Conservation (phyloP, 2,329 filamentous ascomycete genomes). For the Hirsutella minnesotensis region DNA sequence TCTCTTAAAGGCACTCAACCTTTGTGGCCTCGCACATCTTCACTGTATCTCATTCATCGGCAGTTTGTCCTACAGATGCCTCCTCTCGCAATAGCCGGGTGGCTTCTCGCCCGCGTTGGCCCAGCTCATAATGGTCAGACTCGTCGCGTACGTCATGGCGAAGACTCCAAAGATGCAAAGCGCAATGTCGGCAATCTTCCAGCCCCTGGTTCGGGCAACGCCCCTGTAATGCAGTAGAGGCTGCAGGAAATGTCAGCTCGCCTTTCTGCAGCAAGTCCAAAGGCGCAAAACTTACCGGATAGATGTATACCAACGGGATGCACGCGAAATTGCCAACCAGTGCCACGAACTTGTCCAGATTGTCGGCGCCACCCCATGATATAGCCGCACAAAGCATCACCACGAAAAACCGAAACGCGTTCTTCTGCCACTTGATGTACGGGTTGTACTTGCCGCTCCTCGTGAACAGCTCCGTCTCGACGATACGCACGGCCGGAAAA, state of each 20-base stretch:
- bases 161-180: conserved; percentile 74
- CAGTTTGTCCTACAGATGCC: not conserved
- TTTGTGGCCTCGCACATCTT: no score
- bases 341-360: conserved; percentile 94
- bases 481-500: conserved; percentile 94
- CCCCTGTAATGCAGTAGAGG: conserved; percentile 81
- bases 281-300: conserved; percentile 59
- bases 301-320: conserved; percentile 93
- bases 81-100: conserved; percentile 44
- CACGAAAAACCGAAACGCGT: conserved; percentile 86
- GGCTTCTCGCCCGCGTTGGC: conserved; percentile 40
- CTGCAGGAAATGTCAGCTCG: conserved; percentile 35
- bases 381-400: conserved; percentile 78
- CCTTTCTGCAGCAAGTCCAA: not conserved
- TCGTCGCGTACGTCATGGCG: conserved; percentile 87
- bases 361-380: conserved; percentile 83
- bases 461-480: conserved; percentile 87
- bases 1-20: no score
- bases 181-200: conserved; percentile 59
- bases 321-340: conserved; percentile 96
- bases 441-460: conserved; percentile 95
- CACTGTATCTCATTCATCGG: no score
- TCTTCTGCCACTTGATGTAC: conserved; percentile 99
- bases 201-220: conserved; percentile 56
- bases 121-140: conserved; percentile 81